Percentiles rank a stretch among this genome's conserved stretches.
phyloP scores from a whole-genome alignment of 306 rosid genomes.

The Trichosanthes truncata region DNA sequence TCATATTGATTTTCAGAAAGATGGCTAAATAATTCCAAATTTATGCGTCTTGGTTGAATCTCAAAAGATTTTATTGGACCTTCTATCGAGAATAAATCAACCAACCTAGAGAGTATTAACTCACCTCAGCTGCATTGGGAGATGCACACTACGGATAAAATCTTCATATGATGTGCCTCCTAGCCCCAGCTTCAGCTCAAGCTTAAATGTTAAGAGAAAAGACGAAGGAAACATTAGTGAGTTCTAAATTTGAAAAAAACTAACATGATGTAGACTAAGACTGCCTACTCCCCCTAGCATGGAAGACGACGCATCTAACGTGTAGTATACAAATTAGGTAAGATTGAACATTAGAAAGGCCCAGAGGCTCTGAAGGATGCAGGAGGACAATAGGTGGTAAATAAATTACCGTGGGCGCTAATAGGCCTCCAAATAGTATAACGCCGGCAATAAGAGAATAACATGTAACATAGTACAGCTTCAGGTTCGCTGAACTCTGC shows the following conservation, averaged over 20 bases:
- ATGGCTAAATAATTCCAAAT: background rate
- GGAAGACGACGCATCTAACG: background rate
- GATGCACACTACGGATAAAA: conserved; percentile 63
- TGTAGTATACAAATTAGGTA: background rate
- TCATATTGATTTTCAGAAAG: background rate
- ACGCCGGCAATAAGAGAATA: conserved; percentile 76
- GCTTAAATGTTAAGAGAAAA: conserved; percentile 31
- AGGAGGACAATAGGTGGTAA: background rate
- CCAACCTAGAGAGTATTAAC: conserved; percentile 2
- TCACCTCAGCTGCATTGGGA: conserved; percentile 97
- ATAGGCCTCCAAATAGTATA: conserved; percentile 86
- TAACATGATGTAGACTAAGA: background rate
- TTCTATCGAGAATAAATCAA: background rate
- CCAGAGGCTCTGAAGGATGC: background rate
- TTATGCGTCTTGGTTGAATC: background rate
- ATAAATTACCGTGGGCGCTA: conserved; percentile 77
- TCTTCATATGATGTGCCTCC: conserved; percentile 96
- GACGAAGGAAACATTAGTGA: background rate
- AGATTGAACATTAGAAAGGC: background rate
- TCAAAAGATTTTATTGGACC: background rate
- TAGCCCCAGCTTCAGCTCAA: conserved; percentile 90
- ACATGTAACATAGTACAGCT: conserved; percentile 76
- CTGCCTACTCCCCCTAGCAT: background rate
- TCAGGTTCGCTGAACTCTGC: conserved; percentile 85
- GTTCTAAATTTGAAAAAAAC: background rate